Evolutionary conservation across 139 green algal species (phyloP), one percentile per base, ranked within the genome.

Genomic region (Astrephomene gubernaculifera): DNA sequence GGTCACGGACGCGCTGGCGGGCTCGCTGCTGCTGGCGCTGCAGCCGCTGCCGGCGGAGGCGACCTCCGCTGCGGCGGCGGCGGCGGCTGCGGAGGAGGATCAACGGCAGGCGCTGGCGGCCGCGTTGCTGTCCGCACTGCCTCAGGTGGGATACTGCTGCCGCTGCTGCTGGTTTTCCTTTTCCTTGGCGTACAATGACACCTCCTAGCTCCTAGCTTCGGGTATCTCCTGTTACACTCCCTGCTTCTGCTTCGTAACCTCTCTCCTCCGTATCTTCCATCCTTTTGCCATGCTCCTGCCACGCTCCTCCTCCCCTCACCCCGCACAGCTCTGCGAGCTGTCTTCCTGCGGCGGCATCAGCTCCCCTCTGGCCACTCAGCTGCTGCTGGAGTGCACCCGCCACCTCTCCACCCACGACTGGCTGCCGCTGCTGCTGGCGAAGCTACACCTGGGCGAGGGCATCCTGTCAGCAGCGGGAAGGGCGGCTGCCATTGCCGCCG

Each of bases 1-100:
- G 60, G 64, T 83, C 43, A 80, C 64, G 53, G 83, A 88, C 45
- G 53, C 45, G 22, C 52, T 91, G 71, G 83, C 64, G 27, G 73
- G 78, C 10, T 17, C 64, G 41, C 65, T 87, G 54, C 83, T 89
- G 64, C 29, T 81, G 53, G 35, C 72, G 65, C 67, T 87, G 72
- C 71, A 80, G 79, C 12, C 41, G 31, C 52, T 83, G 44, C 52
- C 35, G 38, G 35, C 31, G 29, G 49, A 60, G 49, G 39, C n/a
- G n/a, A n/a, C n/a, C n/a, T n/a, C n/a, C n/a, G n/a, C n/a, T n/a
- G n/a, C n/a, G n/a, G n/a, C 39, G 36, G 49, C 25, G 27, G 25
- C 31, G 35, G 4, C 35, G 31, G 17, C 35, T 43, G 44, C 25
- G 45, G 12, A 29, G 65, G 9, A 29, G 49, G 17, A n/a, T 52